phyloP scores from a whole-genome alignment of 2,329 filamentous ascomycete genomes.

The Ramularia endophylla region DNA sequence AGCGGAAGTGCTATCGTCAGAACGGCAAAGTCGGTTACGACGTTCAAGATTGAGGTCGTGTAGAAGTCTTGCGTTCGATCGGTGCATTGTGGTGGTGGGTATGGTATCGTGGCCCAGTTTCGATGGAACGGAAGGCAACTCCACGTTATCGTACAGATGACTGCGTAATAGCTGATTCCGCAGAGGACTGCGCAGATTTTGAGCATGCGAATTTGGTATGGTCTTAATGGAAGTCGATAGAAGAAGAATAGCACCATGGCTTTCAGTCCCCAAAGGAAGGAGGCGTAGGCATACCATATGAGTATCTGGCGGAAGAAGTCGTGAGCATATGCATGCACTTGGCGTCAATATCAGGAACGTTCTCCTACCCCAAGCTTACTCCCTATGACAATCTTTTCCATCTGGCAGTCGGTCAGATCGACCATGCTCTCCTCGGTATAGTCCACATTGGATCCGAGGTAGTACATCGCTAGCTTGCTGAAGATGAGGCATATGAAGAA shows the following conservation, averaged over 20 bases:
- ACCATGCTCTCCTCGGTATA: slow-evolving; percentile 12
- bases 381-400: slow-evolving; percentile 25
- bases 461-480: slow-evolving; percentile 24
- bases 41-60: slow-evolving; percentile 28
- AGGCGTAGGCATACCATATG: slow-evolving; percentile 22
- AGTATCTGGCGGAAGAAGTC: neutral
- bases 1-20: slow-evolving; percentile 30
- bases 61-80: slow-evolving; percentile 19
- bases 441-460: slow-evolving; percentile 26
- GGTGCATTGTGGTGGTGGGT: slow-evolving; percentile 24
- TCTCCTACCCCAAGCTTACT: slow-evolving; percentile 34
- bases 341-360: slow-evolving; percentile 21
- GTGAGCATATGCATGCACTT: neutral
- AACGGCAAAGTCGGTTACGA: slow-evolving; percentile 29
- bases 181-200: slow-evolving; percentile 25
- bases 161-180: slow-evolving; percentile 25
- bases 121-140: slow-evolving; percentile 25
- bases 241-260: slow-evolving; percentile 24
- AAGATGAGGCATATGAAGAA: slow-evolving; percentile 29
- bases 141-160: slow-evolving; percentile 30
- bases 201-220: slow-evolving; percentile 25
- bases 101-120: slow-evolving; percentile 27
- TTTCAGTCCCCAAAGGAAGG: slow-evolving; percentile 18
- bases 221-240: slow-evolving; percentile 30
- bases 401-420: slow-evolving; percentile 23